Evolutionary conservation across 1,284 basidiomycete genomes (phyloP).

Genomic region (Anthracocystis walkeri): DNA sequence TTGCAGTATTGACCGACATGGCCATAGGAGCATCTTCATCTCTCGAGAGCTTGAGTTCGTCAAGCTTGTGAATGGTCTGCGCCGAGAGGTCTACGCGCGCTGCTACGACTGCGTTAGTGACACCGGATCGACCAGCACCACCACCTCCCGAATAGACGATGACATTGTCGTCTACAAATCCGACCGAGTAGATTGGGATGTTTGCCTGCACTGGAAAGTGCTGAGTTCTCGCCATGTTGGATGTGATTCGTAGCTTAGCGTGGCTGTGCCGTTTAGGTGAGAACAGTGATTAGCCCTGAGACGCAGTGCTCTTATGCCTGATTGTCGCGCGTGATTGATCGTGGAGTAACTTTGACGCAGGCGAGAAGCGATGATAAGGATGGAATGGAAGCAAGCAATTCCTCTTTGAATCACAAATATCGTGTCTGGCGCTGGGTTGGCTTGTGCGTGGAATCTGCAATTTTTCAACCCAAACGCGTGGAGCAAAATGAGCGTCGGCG

Average conservation of each 20-base stretch:
- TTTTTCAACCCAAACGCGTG: neutral
- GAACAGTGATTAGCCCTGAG: neutral
- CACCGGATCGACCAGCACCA: constrained; percentile 63
- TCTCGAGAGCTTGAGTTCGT: constrained; percentile 54
- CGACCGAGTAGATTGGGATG: constrained; percentile 65
- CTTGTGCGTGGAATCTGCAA: constrained; percentile 6
- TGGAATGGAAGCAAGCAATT: neutral
- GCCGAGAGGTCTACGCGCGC: constrained; percentile 28
- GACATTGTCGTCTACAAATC: constrained; percentile 53
- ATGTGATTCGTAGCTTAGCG: neutral
- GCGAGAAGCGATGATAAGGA: neutral
- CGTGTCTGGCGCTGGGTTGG: neutral
- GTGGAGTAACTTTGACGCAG: neutral
- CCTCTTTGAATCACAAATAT: too few relatives aligned
- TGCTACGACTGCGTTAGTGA: constrained; percentile 62
- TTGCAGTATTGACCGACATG: constrained; percentile 51
- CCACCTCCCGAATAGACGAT: constrained; percentile 66
- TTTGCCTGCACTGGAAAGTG: constrained; percentile 53
- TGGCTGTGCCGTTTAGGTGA: neutral
- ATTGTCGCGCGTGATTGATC: neutral
- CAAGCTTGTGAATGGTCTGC: constrained; percentile 38
- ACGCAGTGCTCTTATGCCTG: too few relatives aligned
- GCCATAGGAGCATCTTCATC: constrained; percentile 68
- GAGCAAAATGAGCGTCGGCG: neutral
- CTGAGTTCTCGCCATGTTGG: constrained; percentile 49